phyloP scores from a whole-genome alignment of 305 asterid genomes.

The Solanum hybrid region DNA sequence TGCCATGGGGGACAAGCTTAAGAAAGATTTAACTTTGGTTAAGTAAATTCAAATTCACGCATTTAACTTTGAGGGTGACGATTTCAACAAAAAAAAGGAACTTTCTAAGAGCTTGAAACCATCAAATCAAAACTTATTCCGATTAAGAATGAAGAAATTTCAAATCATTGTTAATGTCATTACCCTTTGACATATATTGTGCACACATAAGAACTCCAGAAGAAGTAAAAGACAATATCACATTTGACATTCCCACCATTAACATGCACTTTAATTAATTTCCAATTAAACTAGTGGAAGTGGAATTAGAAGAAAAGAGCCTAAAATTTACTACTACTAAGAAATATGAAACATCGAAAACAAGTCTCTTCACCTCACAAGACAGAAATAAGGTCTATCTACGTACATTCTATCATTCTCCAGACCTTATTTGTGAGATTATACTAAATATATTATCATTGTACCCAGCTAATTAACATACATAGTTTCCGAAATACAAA shows the following conservation, averaged over 20 bases:
- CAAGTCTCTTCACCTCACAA: background rate
- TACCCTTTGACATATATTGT: background rate
- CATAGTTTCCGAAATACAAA: background rate
- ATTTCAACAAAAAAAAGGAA: background rate
- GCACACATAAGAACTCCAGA: background rate
- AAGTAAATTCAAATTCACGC: background rate
- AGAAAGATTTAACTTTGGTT: background rate
- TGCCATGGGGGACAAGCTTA: too few species aligned
- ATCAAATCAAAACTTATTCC: background rate
- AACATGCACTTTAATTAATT: background rate
- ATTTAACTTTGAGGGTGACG: background rate
- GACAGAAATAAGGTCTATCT: background rate
- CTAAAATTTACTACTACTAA: background rate
- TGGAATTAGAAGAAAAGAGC: background rate
- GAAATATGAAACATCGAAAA: background rate
- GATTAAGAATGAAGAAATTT: background rate
- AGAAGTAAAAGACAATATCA: background rate
- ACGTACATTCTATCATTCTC: background rate
- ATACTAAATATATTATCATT: background rate
- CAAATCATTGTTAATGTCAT: background rate
- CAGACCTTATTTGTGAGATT: background rate
- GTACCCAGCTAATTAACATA: background rate
- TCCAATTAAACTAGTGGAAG: background rate
- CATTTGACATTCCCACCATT: background rate
- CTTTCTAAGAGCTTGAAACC: background rate